Evolutionary conservation across 306 rosid genomes (phyloP).

Genomic region (Vigna hirtella): DNA sequence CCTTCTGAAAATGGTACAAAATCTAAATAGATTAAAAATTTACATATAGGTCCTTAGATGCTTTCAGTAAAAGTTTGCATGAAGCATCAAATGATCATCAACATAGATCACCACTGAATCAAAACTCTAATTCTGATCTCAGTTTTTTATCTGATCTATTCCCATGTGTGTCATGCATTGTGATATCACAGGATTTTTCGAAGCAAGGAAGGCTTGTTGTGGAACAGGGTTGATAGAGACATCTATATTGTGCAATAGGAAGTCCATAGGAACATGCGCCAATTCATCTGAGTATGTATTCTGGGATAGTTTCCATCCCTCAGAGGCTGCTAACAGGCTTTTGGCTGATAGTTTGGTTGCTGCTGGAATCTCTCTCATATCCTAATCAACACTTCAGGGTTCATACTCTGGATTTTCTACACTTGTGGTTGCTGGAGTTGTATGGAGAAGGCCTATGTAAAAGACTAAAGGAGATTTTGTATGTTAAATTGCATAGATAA

Average conservation of each 20-base stretch:
- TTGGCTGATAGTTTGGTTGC: constrained; percentile 51
- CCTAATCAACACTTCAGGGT: constrained; percentile 30
- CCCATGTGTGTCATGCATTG: not conserved
- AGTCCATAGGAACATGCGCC: constrained; percentile 67
- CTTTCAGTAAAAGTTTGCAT: not conserved
- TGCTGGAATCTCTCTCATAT: constrained; percentile 62
- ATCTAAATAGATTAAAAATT: not conserved
- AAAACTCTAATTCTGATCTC: not conserved
- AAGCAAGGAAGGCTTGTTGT: constrained; percentile 75
- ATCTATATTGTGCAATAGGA: constrained; percentile 63
- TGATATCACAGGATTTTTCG: constrained; percentile 62
- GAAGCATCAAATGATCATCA: not conserved
- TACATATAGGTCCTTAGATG: not conserved
- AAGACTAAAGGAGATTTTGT: constrained; percentile 7
- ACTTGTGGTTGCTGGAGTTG: not conserved
- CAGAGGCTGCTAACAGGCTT: constrained; percentile 65
- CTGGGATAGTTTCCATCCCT: constrained; percentile 84
- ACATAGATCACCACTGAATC: not conserved
- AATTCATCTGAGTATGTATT: constrained; percentile 79
- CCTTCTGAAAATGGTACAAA: constrained; percentile 63
- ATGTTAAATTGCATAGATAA: constrained; percentile 7
- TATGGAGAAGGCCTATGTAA: not conserved
- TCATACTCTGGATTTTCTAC: not conserved
- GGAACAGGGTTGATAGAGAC: constrained; percentile 76
- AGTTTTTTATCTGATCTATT: not conserved